These are phyloP conservation scores for Eragrostis nindensis DNA, from an alignment of 176 grass and related monocot genomes.

Conservation along the genomic window DNA sequence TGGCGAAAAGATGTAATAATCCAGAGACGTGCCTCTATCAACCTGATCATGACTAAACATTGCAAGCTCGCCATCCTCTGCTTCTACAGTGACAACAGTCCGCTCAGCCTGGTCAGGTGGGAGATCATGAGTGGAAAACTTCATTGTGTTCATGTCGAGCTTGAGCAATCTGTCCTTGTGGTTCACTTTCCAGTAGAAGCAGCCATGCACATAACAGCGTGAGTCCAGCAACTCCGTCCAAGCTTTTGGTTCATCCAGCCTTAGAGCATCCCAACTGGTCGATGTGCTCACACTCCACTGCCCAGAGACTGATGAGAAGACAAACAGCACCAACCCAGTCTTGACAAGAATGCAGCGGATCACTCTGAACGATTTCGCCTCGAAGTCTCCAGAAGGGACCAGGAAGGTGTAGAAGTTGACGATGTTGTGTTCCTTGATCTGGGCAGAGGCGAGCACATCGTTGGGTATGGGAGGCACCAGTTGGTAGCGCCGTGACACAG, in stretches of 20 bases:
- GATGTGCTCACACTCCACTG: not conserved
- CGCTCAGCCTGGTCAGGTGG: too few relatives aligned
- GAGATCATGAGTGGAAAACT: not conserved
- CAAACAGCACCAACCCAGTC: not conserved
- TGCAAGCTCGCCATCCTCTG: too few relatives aligned
- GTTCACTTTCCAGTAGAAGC: conserved; percentile 1
- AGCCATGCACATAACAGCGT: not conserved
- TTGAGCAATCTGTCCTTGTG: not conserved
- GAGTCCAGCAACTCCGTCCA: not conserved
- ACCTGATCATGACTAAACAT: too few relatives aligned
- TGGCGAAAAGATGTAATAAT: too few relatives aligned
- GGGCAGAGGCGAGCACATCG: not conserved
- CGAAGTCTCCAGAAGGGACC: not conserved
- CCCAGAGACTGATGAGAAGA: not conserved
- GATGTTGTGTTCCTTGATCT: not conserved
- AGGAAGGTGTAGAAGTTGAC: not conserved
- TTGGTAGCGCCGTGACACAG: not conserved
- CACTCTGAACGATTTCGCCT: conserved; percentile 14
- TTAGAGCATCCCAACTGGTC: not conserved
- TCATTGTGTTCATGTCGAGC: not conserved
- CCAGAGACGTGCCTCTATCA: too few relatives aligned
- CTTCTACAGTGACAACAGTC: too few relatives aligned
- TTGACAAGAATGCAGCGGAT: not conserved
- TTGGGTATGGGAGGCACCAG: conserved; percentile 14
- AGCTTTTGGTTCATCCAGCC: too few relatives aligned